These are phyloP conservation scores for Monosporascus sp. DNA, from an alignment of 2,329 filamentous ascomycete genomes.

Conservation along the genomic window DNA sequence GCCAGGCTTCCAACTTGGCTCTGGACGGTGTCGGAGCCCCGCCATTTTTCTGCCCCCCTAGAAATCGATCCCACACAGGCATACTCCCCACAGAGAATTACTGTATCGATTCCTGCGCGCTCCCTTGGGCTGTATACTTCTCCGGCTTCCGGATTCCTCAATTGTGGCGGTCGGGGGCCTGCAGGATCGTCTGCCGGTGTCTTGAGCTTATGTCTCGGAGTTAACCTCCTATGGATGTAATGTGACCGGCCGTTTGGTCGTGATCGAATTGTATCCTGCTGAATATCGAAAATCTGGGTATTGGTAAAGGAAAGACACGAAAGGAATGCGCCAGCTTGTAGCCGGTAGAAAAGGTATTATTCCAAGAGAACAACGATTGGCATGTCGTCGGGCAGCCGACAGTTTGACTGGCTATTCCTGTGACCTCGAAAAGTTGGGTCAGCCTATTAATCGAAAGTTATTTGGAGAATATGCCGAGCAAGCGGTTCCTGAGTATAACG, in stretches of 20 bases:
- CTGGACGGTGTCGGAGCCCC: constrained; percentile 15
- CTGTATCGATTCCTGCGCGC: not conserved
- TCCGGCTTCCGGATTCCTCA: constrained; percentile 4
- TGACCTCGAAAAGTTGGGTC: not conserved
- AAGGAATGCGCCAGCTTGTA: not conserved
- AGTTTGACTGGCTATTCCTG: not conserved
- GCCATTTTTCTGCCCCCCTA: constrained; percentile 20
- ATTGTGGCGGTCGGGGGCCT: constrained; percentile 8
- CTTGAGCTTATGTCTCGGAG: constrained; percentile 2
- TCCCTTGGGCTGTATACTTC: constrained; percentile 9
- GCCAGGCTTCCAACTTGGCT: constrained; percentile 29
- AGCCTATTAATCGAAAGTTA: too few species aligned
- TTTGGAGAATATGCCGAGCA: too few species aligned
- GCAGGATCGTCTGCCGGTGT: constrained; percentile 16
- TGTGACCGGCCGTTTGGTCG: not conserved
- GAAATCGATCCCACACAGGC: constrained; percentile 34
- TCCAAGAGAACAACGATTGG: not conserved
- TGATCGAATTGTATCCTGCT: not conserved
- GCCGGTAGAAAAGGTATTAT: not conserved
- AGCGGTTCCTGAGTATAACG: too few species aligned
- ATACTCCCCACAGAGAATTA: not conserved
- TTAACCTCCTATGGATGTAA: not conserved
- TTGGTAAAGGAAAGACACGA: not conserved
- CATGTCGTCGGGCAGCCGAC: not conserved
- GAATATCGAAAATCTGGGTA: not conserved